phyloP scores from a whole-genome alignment of 2,329 filamentous ascomycete genomes.

The Claviceps fusiformis region DNA sequence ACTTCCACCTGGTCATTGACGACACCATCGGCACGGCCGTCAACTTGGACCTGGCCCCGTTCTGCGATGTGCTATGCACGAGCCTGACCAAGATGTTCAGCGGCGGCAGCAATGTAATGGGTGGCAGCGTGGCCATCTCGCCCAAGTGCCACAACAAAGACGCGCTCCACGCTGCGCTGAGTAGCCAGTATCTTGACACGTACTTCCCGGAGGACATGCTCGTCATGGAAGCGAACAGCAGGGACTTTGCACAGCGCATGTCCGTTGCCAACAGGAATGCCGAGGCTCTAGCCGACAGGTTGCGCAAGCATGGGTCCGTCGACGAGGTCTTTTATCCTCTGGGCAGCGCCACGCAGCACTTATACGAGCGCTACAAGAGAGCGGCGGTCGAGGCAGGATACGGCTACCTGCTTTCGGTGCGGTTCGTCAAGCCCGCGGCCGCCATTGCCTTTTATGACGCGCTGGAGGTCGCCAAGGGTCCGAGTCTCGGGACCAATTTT shows the following conservation, averaged over 20 bases:
- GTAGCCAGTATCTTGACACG: constrained; percentile 10
- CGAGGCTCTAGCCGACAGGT: constrained; percentile 14
- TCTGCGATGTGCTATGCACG: constrained; percentile 35
- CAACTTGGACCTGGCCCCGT: constrained; percentile 30
- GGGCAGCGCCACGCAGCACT: constrained; percentile 21
- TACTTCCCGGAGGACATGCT: constrained; percentile 14
- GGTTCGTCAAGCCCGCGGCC: constrained; percentile 24
- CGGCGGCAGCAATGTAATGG: constrained; percentile 40
- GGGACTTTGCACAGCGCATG: constrained; percentile 22
- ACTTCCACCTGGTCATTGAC: constrained; percentile 28
- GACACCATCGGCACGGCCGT: constrained; percentile 31
- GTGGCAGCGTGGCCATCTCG: constrained; percentile 30
- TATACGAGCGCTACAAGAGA: constrained; percentile 18
- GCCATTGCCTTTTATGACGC: constrained; percentile 34
- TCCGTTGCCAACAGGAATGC: constrained; percentile 13
- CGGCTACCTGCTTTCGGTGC: constrained; percentile 37
- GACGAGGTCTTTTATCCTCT: constrained; percentile 27
- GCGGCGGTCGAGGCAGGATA: constrained; percentile 24
- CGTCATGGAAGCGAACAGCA: constrained; percentile 26
- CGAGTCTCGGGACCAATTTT: constrained; percentile 36
- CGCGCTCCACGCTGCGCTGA: constrained; percentile 13
- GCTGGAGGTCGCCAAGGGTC: constrained; percentile 32
- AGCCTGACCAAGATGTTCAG: constrained; percentile 42
- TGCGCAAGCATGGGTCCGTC: constrained; percentile 12
- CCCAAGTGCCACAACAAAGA: constrained; percentile 23